Percentiles rank a stretch among this genome's conserved stretches.
phyloP scores from a whole-genome alignment of 2,329 filamentous ascomycete species.

The Leptographium lundbergii region DNA sequence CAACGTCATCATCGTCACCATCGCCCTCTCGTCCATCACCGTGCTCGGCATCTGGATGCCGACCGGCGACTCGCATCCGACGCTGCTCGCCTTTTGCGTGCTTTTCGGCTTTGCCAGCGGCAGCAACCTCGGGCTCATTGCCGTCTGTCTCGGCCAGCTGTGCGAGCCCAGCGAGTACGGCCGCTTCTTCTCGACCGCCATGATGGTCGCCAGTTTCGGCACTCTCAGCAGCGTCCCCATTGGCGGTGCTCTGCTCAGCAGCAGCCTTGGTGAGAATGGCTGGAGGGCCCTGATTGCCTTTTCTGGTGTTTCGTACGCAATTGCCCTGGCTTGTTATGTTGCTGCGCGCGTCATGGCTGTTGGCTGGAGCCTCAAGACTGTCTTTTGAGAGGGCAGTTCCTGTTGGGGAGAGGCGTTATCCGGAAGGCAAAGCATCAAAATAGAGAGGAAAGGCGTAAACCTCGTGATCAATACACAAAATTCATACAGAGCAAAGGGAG shows the following conservation, averaged over 20 bases:
- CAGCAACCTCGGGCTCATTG: constrained; percentile 64
- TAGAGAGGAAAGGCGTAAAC: too few species aligned
- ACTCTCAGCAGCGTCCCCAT: constrained; percentile 36
- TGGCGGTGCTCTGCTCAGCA: constrained; percentile 25
- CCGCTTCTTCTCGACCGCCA: constrained; percentile 62
- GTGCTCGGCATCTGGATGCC: constrained; percentile 63
- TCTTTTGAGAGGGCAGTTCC: constrained; percentile 13
- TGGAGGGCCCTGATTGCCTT: constrained; percentile 27
- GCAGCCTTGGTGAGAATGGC: constrained; percentile 16
- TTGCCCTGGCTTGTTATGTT: constrained; percentile 21
- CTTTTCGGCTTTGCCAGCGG: constrained; percentile 72
- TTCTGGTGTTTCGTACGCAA: constrained; percentile 22
- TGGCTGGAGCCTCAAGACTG: constrained; percentile 19
- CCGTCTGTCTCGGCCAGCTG: constrained; percentile 71
- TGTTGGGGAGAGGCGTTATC: too few species aligned
- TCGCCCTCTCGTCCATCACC: constrained; percentile 39
- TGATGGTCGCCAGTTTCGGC: constrained; percentile 66
- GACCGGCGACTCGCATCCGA: constrained; percentile 32
- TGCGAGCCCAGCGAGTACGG: constrained; percentile 58
- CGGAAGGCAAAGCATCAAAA: too few species aligned
- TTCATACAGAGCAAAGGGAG: too few species aligned
- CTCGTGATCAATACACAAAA: too few species aligned
- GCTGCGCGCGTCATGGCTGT: constrained; percentile 22
- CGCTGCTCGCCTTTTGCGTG: constrained; percentile 56
- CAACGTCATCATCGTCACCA: constrained; percentile 63